Base-by-base conservation (phyloP, 2,329 filamentous ascomycete genomes). In the Epicoccum sorghinum region DNA sequence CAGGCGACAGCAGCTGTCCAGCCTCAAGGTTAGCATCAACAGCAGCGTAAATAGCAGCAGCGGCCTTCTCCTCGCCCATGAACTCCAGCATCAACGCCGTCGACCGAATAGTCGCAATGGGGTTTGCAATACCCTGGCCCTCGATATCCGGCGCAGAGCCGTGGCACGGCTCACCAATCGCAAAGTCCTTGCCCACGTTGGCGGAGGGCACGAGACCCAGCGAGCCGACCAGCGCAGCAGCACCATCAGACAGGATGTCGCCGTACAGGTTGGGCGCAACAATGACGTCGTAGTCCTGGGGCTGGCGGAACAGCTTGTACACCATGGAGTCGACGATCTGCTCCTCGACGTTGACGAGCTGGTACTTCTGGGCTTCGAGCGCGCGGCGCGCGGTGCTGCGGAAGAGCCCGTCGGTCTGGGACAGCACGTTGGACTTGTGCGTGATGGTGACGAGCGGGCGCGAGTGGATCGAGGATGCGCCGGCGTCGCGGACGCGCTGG, bases 281-380 rank as follows among this genome's bases (percentile, higher is more conserved):
- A 66, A 99, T 96, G 64, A 98, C 93, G 75, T 99, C 95, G 86
- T 98, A 99, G 71, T 89, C 89, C 70, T 89, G 84, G 38, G 95
- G 95, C 78, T 98, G 91, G 59, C 93, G 91, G 87, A 98, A 98
- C 52, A 99, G 89, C 83, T 98, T 98, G 86, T 98, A 98, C 54
- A 98, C 92, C 95, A 99, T 99, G 58, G 89, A 93, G 79, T 99
- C 95, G 60, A 99, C 93, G 66, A 99, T 99, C 81, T 99, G 95
- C 83, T 98, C 95, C 78, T 98, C 95, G 49, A 97, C 82, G 37
- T 79, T 78, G 48, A 96, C 80, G 12, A 59, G 50, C 57, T 78
- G 77, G 80, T 90, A 97, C 62, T 80, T 82, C 10, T 83, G 65
- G 46, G 82, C 81, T 25, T 86, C 82, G 7, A 98, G 86, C 4